Percentiles rank a stretch among this genome's conserved stretches.
phyloP scores from a whole-genome alignment of 2,329 filamentous ascomycete genomes.

The Macrophomina pseudophaseolina region DNA sequence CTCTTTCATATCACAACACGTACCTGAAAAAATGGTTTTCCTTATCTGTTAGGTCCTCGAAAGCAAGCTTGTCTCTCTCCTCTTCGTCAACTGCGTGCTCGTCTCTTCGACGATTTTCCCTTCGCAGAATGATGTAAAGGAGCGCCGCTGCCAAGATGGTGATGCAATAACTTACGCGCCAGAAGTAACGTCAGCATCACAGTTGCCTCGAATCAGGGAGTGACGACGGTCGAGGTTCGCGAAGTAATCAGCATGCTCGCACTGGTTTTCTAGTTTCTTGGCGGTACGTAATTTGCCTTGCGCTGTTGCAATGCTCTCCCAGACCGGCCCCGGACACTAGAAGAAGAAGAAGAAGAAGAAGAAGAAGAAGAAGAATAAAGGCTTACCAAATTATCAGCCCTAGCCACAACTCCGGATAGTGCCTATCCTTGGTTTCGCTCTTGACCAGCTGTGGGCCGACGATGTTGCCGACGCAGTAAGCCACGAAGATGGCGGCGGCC shows the following conservation, averaged over 20 bases:
- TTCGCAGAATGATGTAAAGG: conserved; percentile 64
- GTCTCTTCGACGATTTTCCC: conserved; percentile 63
- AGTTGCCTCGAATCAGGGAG: conserved; percentile 22
- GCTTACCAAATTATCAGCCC: conserved; percentile 67
- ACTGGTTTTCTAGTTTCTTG: too few relatives aligned
- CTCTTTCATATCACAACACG: conserved; percentile 48
- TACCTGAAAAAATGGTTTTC: conserved; percentile 72
- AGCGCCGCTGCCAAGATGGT: conserved; percentile 63
- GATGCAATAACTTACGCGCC: conserved; percentile 64
- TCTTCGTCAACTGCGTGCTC: conserved; percentile 59
- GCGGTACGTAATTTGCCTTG: too few relatives aligned
- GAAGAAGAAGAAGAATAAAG: not conserved
- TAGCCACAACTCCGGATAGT: conserved; percentile 75
- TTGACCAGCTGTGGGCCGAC: conserved; percentile 18
- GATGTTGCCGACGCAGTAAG: conserved; percentile 18
- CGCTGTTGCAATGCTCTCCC: too few relatives aligned
- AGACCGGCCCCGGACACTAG: not conserved
- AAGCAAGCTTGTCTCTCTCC: conserved; percentile 68
- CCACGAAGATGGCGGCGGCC: conserved; percentile 63
- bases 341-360: not conserved
- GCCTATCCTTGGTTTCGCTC: conserved; percentile 66
- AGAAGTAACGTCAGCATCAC: conserved; percentile 2
- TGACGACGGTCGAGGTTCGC: not conserved
- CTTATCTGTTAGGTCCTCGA: conserved; percentile 71
- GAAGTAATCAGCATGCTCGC: too few relatives aligned